These are phyloP conservation scores for Pseudogymnoascus pannorum DNA, from an alignment of 2,329 filamentous ascomycete genomes.

Conservation along the genomic window DNA sequence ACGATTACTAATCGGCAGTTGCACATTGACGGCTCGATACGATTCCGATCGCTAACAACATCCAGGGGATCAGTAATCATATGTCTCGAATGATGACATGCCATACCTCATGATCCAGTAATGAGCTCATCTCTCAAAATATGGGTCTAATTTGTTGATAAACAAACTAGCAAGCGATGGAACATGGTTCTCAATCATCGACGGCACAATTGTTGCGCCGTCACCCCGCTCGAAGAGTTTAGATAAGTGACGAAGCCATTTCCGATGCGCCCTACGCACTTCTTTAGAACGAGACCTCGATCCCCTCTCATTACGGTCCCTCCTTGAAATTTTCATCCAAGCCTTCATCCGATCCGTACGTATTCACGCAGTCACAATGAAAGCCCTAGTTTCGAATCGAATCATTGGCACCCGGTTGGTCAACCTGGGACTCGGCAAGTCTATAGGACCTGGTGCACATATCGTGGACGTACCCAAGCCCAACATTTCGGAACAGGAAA, in stretches of 20 bases:
- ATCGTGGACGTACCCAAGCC: constrained; percentile 17
- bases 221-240: background rate
- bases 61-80: background rate
- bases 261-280: background rate
- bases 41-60: background rate
- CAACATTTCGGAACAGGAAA: constrained; percentile 25
- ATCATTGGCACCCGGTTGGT: background rate
- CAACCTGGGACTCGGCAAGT: constrained; percentile 13
- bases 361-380: constrained; percentile 9
- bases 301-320: background rate
- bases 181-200: background rate
- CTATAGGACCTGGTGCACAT: background rate
- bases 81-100: background rate
- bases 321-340: background rate
- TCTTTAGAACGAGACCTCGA: background rate
- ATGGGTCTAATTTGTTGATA: background rate
- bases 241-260: background rate
- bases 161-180: background rate
- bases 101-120: background rate
- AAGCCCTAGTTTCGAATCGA: constrained; percentile 13
- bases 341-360: background rate
- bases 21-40: background rate
- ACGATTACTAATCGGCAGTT: no score
- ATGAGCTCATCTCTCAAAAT: background rate
- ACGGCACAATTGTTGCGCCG: background rate